Conservation (phyloP, 2,329 filamentous ascomycete species). For the Arachnopeziza araneosa region DNA sequence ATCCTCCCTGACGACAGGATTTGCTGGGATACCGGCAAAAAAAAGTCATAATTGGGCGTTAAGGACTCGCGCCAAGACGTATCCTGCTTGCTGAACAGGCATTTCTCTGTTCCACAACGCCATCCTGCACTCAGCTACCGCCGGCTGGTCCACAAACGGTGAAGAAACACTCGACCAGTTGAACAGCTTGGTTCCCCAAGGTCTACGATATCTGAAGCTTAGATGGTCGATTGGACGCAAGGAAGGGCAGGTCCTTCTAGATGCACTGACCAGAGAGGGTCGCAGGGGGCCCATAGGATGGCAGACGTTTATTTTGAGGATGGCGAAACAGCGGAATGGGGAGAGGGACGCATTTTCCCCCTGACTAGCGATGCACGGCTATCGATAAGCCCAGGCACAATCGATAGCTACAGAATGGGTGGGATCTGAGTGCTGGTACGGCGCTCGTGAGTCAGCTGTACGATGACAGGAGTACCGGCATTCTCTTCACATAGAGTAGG, state of each 20-base stretch:
- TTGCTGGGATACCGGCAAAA: conserved; percentile 1
- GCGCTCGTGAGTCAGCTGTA: neutral
- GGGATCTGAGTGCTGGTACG: neutral
- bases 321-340: conserved; percentile 6
- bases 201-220: conserved; percentile 4
- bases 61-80: conserved; percentile 4
- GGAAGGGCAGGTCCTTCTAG: neutral
- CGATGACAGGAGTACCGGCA: neutral
- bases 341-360: neutral
- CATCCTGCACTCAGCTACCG: neutral
- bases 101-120: neutral
- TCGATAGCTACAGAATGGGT: conserved; percentile 1
- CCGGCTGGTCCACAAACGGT: neutral
- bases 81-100: conserved; percentile 3
- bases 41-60: conserved; percentile 3
- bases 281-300: conserved; percentile 11
- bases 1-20: neutral
- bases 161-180: neutral
- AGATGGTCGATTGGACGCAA: conserved; percentile 7
- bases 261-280: conserved; percentile 2
- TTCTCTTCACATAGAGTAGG: neutral
- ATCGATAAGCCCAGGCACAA: neutral
- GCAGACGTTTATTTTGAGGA: conserved; percentile 12
- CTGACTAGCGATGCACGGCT: neutral
- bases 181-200: neutral